Evolutionary conservation across 495 filamentous ascomycete genomes (phyloP).

Genomic region (Xylaria curta): DNA sequence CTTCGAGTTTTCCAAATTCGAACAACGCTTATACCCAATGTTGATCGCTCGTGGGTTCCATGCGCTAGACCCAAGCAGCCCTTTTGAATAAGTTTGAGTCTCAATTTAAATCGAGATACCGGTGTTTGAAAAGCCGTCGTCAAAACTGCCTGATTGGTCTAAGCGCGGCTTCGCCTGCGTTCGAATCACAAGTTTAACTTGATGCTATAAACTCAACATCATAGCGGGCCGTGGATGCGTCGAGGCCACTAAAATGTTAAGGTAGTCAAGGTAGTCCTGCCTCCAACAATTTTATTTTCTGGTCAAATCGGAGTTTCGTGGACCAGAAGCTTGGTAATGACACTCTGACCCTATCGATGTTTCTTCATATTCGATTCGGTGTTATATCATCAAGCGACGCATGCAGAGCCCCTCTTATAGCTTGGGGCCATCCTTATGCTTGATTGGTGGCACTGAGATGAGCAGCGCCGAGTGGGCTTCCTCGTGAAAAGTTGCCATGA

Average conservation of each 20-base stretch:
- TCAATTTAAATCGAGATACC: not conserved
- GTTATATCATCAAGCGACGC: no score
- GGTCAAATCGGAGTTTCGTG: no score
- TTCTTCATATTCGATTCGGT: no score
- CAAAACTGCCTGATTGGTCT: not conserved
- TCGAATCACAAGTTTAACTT: not conserved
- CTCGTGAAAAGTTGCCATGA: constrained; percentile 15
- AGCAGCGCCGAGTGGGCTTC: not conserved
- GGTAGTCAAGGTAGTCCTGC: not conserved
- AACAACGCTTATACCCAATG: constrained; percentile 36
- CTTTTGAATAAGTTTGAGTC: constrained; percentile 33
- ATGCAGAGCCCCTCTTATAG: no score
- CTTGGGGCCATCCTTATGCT: no score
- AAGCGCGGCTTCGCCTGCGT: not conserved
- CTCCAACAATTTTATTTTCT: not conserved
- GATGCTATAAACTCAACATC: not conserved
- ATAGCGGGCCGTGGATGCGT: not conserved
- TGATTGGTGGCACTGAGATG: no score
- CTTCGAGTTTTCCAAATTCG: constrained; percentile 36
- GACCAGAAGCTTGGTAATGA: no score
- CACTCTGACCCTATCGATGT: no score
- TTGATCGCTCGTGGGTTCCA: constrained; percentile 38
- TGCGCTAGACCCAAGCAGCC: constrained; percentile 33
- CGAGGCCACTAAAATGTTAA: not conserved
- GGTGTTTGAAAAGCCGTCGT: not conserved